These are phyloP conservation scores for Xylariomycetidae sp. DNA, from an alignment of 2,329 filamentous ascomycete genomes.

Conservation along the genomic window DNA sequence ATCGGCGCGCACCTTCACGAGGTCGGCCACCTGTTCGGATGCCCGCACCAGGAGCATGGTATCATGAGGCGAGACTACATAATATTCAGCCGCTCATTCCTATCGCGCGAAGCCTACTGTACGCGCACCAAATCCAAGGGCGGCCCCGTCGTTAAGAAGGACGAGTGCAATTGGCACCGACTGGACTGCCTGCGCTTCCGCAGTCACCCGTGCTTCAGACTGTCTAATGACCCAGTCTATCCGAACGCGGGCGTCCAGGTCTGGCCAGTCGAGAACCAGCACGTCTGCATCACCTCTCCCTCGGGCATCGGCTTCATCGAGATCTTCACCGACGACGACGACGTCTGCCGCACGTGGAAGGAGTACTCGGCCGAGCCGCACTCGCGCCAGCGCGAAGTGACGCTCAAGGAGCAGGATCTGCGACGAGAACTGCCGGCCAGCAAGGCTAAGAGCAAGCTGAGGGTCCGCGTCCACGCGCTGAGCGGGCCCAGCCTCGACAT, in stretches of 20 bases:
- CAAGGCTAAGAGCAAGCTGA: slow-evolving; percentile 67
- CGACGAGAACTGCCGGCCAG: slow-evolving; percentile 66
- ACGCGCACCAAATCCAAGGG: slow-evolving; percentile 83
- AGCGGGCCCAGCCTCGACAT: slow-evolving; percentile 71
- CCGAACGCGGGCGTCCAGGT: slow-evolving; percentile 70
- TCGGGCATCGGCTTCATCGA: slow-evolving; percentile 85
- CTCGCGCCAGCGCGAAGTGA: slow-evolving; percentile 64
- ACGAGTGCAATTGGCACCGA: slow-evolving; percentile 90
- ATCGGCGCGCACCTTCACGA: slow-evolving; percentile 93
- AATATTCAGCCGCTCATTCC: slow-evolving; percentile 76
- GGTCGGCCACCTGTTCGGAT: slow-evolving; percentile 84
- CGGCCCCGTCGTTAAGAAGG: slow-evolving; percentile 65
- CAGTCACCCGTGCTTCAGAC: slow-evolving; percentile 82
- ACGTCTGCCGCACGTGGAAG: slow-evolving; percentile 74
- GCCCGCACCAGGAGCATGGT: slow-evolving; percentile 83
- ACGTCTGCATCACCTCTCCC: slow-evolving; percentile 70
- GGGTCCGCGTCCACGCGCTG: slow-evolving; percentile 70
- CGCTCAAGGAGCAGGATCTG: slow-evolving; percentile 70
- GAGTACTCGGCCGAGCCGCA: slow-evolving; percentile 67
- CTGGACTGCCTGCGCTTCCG: slow-evolving; percentile 86
- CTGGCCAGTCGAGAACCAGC: slow-evolving; percentile 76
- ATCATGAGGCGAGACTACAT: slow-evolving; percentile 90
- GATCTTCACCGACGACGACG: slow-evolving; percentile 74
- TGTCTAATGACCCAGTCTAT: slow-evolving; percentile 65
- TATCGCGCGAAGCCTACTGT: slow-evolving; percentile 76